Conservation (phyloP, 179 eudicot genomes). For the Camellia oleifera region DNA sequence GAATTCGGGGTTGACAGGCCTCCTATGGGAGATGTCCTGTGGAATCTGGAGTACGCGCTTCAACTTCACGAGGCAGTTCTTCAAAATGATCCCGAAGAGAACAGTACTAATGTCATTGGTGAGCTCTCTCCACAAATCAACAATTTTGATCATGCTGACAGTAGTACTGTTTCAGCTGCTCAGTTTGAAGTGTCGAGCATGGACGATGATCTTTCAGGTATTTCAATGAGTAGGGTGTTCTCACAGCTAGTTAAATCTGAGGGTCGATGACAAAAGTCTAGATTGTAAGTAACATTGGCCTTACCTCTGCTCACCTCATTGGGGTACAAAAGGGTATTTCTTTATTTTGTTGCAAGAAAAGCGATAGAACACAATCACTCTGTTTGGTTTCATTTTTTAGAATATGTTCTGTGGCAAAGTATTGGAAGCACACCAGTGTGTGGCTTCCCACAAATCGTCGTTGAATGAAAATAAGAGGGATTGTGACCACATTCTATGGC, state of each 20-base stretch:
- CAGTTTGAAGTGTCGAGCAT: conserved; percentile 42
- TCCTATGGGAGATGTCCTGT: conserved; percentile 80
- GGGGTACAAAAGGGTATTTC: background rate
- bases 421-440: background rate
- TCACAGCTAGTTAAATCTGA: conserved; percentile 82
- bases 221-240: conserved; percentile 83
- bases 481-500: background rate
- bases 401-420: background rate
- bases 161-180: conserved; percentile 25
- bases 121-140: conserved; percentile 60
- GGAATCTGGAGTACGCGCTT: conserved; percentile 75
- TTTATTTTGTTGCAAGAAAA: background rate
- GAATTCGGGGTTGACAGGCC: conserved; percentile 80
- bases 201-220: conserved; percentile 60
- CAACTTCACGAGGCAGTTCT: conserved; percentile 69
- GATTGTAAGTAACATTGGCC: background rate
- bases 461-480: background rate
- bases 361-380: background rate
- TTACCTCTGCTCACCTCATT: background rate
- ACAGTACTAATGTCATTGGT: conserved; percentile 55
- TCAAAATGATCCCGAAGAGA: conserved; percentile 59
- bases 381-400: too few species aligned
- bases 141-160: conserved; percentile 32
- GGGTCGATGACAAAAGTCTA: conserved; percentile 45
- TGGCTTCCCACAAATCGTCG: background rate